Base-by-base conservation (phyloP, 768 basidiomycete species). In the Peribolospora kevripleyi region DNA sequence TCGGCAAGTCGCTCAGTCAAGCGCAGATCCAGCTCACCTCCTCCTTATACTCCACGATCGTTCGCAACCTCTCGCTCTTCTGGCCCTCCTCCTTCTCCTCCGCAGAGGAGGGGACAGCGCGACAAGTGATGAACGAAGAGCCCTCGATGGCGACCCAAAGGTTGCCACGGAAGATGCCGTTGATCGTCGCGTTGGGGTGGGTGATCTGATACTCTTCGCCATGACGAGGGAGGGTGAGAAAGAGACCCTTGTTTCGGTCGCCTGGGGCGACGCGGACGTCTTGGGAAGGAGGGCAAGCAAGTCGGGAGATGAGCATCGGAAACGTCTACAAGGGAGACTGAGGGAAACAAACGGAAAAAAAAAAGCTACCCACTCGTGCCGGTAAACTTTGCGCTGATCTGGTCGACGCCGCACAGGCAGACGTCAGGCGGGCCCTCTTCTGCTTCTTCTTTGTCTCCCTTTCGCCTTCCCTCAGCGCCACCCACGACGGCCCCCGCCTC, bases 111-210 rank as follows among this genome's bases (percentile, higher is more conserved):
- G 25, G 25, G 25, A 25, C 25, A 25, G 42, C 49, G 2, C 45
- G 11, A 1, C 39, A 56, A 13, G 58, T 62, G 42, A 64, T 46
- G 43, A 47, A 61, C 1, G 55, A 40, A 13, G 50, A 7, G 10
- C 87, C 85, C 46, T 74, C 70, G 48, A 93, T 76, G 0, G 87
- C 93, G 49, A 86, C 76, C 63, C 95, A 98, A 68, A 90, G 88
- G 62, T 76, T 80, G 0, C 88, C 91, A 54, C 87, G 75, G 50
- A 98, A 68, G 42, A 98, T 77, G 5, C 91, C 93, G 62, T 95
- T 93, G 52, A 97, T 86, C 51, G 75, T 72, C 14, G 87, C 93
- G 40, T 78, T 71, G 13, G 91, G 93, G 64, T 95, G 88, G 1
- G 84, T 83, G 62, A 97, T 78, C 61, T 82, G 78, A 64, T 93